Percentiles rank a stretch among this genome's conserved stretches.
These are phyloP conservation scores for Xylaria cubensis DNA, from an alignment of 495 filamentous ascomycete genomes.

Conservation along the genomic window DNA sequence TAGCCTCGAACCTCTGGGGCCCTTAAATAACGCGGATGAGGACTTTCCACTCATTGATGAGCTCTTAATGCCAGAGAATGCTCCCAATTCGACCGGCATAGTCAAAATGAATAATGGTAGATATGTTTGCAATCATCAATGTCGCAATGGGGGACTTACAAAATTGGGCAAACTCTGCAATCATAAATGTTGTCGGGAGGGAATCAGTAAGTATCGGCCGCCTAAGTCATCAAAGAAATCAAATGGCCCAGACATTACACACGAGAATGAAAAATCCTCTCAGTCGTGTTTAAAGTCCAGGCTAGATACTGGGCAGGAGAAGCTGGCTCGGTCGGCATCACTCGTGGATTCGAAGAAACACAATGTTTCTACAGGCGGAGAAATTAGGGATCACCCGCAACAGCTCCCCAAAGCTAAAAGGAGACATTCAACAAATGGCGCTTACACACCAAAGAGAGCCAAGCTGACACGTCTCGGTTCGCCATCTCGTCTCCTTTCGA, in stretches of 20 bases:
- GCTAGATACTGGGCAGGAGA: conserved; percentile 1
- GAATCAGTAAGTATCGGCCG: conserved; percentile 78
- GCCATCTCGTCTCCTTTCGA: conserved; percentile 25
- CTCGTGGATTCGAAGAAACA: not conserved
- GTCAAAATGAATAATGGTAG: conserved; percentile 77
- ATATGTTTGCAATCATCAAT: conserved; percentile 87
- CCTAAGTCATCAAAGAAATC: conserved; percentile 46
- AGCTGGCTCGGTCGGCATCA: not conserved
- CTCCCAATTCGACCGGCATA: conserved; percentile 41
- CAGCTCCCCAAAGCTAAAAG: conserved; percentile 23
- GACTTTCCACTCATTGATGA: conserved; percentile 33
- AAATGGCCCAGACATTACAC: not conserved
- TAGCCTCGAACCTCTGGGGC: conserved; percentile 61
- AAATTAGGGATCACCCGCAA: not conserved
- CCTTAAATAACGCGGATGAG: conserved; percentile 51
- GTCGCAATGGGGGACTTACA: conserved; percentile 70
- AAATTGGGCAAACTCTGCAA: conserved; percentile 55
- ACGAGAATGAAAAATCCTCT: conserved; percentile 30
- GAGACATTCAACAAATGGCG: conserved; percentile 22
- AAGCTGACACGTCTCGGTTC: not conserved
- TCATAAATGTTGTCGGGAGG: conserved; percentile 89
- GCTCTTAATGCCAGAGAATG: conserved; percentile 19
- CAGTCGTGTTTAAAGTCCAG: not conserved
- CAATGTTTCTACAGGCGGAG: not conserved
- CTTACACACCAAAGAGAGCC: not conserved